Percentiles rank a stretch among this genome's conserved stretches.
Conservation (phyloP, 2,329 filamentous ascomycete genomes). For the Cladophialophora chaetospira region DNA sequence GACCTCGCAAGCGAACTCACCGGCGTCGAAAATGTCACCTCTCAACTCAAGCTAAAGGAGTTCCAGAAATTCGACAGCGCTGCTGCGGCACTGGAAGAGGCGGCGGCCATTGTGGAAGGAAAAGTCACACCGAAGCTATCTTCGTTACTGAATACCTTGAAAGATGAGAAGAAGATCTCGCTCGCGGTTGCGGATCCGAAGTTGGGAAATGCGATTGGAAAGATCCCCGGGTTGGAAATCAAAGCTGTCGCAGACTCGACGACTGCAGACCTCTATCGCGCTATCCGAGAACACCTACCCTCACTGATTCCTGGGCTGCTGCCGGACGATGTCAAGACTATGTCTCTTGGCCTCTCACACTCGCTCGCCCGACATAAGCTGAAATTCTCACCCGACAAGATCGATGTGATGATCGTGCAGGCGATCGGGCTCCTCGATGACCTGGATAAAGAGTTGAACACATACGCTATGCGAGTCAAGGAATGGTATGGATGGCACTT, state of each 20-base stretch:
- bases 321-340: slow-evolving; percentile 84
- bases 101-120: slow-evolving; percentile 82
- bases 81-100: slow-evolving; percentile 85
- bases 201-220: slow-evolving; percentile 86
- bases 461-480: slow-evolving; percentile 98
- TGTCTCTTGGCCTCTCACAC: slow-evolving; percentile 94
- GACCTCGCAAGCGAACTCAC: slow-evolving; percentile 73
- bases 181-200: slow-evolving; percentile 93
- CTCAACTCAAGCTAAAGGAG: slow-evolving; percentile 89
- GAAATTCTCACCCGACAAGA: slow-evolving; percentile 98
- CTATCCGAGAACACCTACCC: slow-evolving; percentile 86
- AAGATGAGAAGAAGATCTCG: slow-evolving; percentile 96
- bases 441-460: slow-evolving; percentile 97
- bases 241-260: slow-evolving; percentile 78
- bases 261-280: slow-evolving; percentile 88
- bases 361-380: slow-evolving; percentile 96
- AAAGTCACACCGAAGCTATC: slow-evolving; percentile 90
- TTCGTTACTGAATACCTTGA: slow-evolving; percentile 80
- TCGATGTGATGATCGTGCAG: slow-evolving; percentile 99
- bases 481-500: slow-evolving; percentile 99
- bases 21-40: slow-evolving; percentile 80
- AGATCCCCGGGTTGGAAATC: slow-evolving; percentile 84
- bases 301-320: slow-evolving; percentile 87
- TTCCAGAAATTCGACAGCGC: slow-evolving; percentile 98
- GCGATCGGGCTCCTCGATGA: slow-evolving; percentile 93